phyloP scores from a whole-genome alignment of 352 stramenopile genomes.

The Pilasporangium apinafurcum region DNA sequence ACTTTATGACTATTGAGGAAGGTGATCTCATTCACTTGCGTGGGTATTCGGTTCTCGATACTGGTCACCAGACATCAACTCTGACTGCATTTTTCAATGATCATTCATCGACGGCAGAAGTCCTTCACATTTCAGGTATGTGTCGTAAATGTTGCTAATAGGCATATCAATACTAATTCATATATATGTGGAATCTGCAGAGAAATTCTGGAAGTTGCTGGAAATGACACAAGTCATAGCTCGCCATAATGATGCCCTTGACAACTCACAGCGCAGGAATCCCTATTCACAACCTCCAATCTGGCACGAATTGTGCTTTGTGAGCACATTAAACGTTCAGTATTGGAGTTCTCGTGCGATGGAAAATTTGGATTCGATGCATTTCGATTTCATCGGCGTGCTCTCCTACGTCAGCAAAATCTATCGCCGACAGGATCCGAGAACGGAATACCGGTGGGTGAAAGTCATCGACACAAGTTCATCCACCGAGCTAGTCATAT shows the following conservation, averaged over 20 bases:
- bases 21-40: slow-evolving; percentile 54
- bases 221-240: slow-evolving; percentile 20
- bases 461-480: slow-evolving; percentile 57
- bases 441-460: slow-evolving; percentile 43
- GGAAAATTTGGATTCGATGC: slow-evolving; percentile 11
- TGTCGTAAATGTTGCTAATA: background rate
- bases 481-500: slow-evolving; percentile 36
- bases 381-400: slow-evolving; percentile 66
- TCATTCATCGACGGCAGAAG: slow-evolving; percentile 19
- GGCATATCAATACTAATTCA: too few relatives aligned
- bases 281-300: slow-evolving; percentile 1
- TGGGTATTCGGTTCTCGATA: slow-evolving; percentile 20
- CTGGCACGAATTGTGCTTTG: slow-evolving; percentile 44
- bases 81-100: slow-evolving; percentile 16
- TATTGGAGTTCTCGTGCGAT: slow-evolving; percentile 11
- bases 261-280: background rate
- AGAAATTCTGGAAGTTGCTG: slow-evolving; percentile 53
- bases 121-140: slow-evolving; percentile 28
- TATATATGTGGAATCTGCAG: slow-evolving; percentile 11
- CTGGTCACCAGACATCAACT: slow-evolving; percentile 1
- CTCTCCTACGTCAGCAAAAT: slow-evolving; percentile 44
- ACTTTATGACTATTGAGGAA: slow-evolving; percentile 45
- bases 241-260: background rate
- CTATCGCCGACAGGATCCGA: slow-evolving; percentile 6
- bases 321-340: slow-evolving; percentile 22